Evolutionary conservation across 176 grass and related monocot genomes (phyloP).

Genomic region (Hordeum marinum): DNA sequence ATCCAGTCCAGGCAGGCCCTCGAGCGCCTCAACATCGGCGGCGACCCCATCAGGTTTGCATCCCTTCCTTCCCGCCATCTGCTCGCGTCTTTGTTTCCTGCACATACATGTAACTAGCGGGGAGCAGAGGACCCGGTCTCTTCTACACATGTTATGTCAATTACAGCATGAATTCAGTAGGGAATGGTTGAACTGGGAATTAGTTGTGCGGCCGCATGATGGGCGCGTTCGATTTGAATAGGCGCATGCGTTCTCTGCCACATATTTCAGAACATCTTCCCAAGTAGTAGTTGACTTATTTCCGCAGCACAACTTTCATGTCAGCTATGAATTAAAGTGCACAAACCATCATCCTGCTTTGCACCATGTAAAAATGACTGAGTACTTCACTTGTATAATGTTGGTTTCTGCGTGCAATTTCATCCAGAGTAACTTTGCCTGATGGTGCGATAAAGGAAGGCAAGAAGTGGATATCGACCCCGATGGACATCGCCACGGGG

Average conservation of each 20-base stretch:
- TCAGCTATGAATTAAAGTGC: no score
- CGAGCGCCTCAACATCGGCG: conserved; percentile 57
- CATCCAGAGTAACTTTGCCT: conserved; percentile 67
- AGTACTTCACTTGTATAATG: neutral
- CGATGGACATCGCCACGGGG: conserved; percentile 81
- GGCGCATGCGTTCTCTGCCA: neutral
- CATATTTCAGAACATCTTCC: neutral
- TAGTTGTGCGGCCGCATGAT: neutral
- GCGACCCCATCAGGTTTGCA: conserved; percentile 67
- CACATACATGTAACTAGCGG: neutral
- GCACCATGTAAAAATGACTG: neutral
- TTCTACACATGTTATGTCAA: no score
- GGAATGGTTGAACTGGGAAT: neutral
- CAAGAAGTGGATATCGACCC: conserved; percentile 77
- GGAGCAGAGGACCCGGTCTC: no score
- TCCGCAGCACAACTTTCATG: no score
- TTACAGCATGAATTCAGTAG: neutral
- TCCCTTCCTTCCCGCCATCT: neutral
- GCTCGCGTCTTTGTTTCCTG: neutral
- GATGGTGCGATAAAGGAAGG: conserved; percentile 74
- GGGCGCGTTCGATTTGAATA: neutral
- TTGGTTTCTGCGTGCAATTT: neutral
- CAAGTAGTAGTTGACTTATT: neutral
- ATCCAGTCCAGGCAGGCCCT: conserved; percentile 54
- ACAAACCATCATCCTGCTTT: neutral